Percentiles rank a stretch among this genome's conserved stretches.
phyloP scores from a whole-genome alignment of 768 basidiomycete genomes.

The Lactarius deliciosus region DNA sequence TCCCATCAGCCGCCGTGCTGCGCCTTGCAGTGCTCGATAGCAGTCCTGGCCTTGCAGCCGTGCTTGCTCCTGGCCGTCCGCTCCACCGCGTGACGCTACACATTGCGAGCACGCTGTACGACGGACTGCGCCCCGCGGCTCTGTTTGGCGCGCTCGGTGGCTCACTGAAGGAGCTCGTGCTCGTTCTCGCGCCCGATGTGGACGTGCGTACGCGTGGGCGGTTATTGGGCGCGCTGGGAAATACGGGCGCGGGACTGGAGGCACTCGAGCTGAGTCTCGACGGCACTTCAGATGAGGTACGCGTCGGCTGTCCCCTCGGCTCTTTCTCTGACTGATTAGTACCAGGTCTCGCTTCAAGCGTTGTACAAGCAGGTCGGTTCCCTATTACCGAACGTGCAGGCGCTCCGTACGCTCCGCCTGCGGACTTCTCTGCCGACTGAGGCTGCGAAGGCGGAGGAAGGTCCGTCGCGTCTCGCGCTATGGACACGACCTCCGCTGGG shows the following conservation, averaged over 20 bases:
- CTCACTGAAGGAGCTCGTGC: slow-evolving; percentile 24
- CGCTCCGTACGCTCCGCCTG: slow-evolving; percentile 34
- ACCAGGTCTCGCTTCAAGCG: slow-evolving; percentile 28
- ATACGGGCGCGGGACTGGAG: slow-evolving; percentile 33
- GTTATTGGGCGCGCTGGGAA: slow-evolving; percentile 35
- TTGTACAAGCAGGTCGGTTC: slow-evolving; percentile 35
- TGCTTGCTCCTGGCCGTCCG: slow-evolving; percentile 34
- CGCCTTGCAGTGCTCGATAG: slow-evolving; percentile 31
- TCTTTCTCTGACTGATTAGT: neutral
- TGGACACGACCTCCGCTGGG: slow-evolving; percentile 34
- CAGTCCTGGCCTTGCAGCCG: slow-evolving; percentile 32
- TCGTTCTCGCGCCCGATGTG: slow-evolving; percentile 30
- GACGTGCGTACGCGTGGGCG: slow-evolving; percentile 38
- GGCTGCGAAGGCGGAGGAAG: slow-evolving; percentile 40
- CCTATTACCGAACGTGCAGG: slow-evolving; percentile 33
- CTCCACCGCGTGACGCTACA: slow-evolving; percentile 31
- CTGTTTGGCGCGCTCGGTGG: slow-evolving; percentile 33
- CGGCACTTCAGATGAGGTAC: slow-evolving; percentile 35
- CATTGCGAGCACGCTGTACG: slow-evolving; percentile 38
- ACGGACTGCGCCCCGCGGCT: slow-evolving; percentile 37
- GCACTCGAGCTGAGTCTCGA: slow-evolving; percentile 34
- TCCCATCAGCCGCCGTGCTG: slow-evolving; percentile 21
- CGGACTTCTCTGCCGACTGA: slow-evolving; percentile 41
- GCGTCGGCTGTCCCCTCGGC: neutral
- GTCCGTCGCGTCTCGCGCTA: slow-evolving; percentile 33